Evolutionary conservation across 192 early-diverging fungal species (phyloP), one percentile per base, ranked within the genome.

Genomic region (Glomus cerebriforme): DNA sequence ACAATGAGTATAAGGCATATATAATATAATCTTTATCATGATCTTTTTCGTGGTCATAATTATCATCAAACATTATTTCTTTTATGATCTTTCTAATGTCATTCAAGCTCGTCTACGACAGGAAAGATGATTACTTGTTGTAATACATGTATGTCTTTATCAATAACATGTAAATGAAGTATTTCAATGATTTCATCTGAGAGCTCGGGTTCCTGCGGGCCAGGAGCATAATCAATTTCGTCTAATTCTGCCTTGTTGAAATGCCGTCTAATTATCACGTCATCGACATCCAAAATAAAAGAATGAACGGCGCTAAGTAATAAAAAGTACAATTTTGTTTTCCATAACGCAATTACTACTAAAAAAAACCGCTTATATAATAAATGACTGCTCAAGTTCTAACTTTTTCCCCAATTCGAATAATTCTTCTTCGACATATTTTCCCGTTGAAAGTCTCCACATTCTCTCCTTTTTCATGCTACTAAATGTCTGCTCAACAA

Each of bases 21-120:
- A 74, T 31, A 2, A 80, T 80, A 39, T 74, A 80, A 54, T 80
- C 71, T 9, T 62, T 71, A 66, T 80, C 79, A 45, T 80, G 37
- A 72, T 80, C 0, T 17, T 65, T 80, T 45, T 74, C 59, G 39
- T 39, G 59, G 34, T 80, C 32, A 45, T 80, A 80, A 71, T 80
- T 54, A 45, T 59, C 9, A 27, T n/a, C 62, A 34, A 58, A 74
- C 17, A 65, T 77, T 34, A 65, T 39, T 47, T 77, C 45, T 17
- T 77, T 77, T 77, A 77, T 47, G 5, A 66, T 77, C 34, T 65
- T 43, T 77, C 62, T 0, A 34, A 77, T 76, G 0, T 76, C 74
- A 12, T 76, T 76, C 60, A 76, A 76, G 5, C 17, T 63, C 17
- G 60, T 63, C 75, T 66, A 66, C 10, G n/a, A 29, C 4, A 60